Conservation (phyloP, 1,284 basidiomycete species). For the Ganoderma resinaceum region DNA sequence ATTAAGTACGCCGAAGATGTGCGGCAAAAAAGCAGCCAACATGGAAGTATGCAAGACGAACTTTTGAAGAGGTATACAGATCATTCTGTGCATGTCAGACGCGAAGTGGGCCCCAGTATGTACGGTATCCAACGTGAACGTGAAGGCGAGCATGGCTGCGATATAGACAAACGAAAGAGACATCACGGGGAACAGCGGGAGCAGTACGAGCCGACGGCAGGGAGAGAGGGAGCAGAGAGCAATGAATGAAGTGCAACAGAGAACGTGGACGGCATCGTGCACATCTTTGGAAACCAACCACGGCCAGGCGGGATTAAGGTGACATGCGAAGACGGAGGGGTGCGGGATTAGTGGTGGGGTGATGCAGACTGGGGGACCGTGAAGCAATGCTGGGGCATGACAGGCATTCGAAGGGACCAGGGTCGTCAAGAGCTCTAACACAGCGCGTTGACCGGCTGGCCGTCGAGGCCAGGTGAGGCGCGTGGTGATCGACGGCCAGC, state of each 20-base stretch:
- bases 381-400: background rate
- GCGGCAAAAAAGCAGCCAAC: background rate
- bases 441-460: constrained; percentile 17
- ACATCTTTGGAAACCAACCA: constrained; percentile 5
- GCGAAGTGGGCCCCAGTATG: constrained; percentile 2
- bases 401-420: background rate
- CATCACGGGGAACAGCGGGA: background rate
- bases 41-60: background rate
- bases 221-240: background rate
- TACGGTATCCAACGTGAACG: constrained; percentile 1
- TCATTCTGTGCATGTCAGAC: background rate
- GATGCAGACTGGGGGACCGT: background rate
- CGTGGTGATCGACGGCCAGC: constrained; percentile 23
- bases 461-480: constrained; percentile 24
- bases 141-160: background rate
- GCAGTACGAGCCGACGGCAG: background rate
- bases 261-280: background rate
- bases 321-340: background rate
- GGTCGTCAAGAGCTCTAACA: background rate
- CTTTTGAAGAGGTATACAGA: constrained; percentile 17
- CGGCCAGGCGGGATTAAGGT: background rate
- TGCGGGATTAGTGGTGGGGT: background rate
- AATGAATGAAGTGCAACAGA: constrained; percentile 2
- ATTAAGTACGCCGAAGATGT: background rate
- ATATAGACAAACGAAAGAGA: background rate